phyloP scores from a whole-genome alignment of 2,329 filamentous ascomycete genomes.

The Thelonectria olida region DNA sequence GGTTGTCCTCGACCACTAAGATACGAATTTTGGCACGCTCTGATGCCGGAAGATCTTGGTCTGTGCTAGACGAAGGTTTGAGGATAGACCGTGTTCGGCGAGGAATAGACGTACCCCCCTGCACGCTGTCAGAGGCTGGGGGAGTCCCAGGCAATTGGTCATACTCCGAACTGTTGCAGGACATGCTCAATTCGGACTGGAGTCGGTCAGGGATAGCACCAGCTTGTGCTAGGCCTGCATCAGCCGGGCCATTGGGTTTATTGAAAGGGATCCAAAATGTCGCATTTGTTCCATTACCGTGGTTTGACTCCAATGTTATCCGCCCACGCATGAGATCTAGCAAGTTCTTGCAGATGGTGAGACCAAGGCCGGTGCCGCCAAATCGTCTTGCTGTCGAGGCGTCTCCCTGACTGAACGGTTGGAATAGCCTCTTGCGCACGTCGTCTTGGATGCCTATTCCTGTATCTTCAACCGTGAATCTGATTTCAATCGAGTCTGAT shows the following conservation, averaged over 20 bases:
- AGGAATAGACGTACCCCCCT: conserved; percentile 30
- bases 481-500: conserved; percentile 70
- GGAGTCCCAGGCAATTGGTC: conserved; percentile 57
- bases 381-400: conserved; percentile 82
- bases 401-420: conserved; percentile 84
- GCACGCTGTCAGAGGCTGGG: conserved; percentile 39
- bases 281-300: conserved; percentile 76
- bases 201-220: conserved; percentile 73
- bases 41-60: conserved; percentile 59
- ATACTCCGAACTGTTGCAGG: conserved; percentile 73
- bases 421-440: conserved; percentile 76
- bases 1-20: conserved; percentile 84
- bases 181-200: conserved; percentile 70
- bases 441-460: conserved; percentile 86
- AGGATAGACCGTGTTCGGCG: conserved; percentile 47
- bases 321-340: conserved; percentile 81
- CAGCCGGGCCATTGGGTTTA: conserved; percentile 65
- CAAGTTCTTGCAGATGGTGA: conserved; percentile 84
- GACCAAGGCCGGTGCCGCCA: conserved; percentile 79
- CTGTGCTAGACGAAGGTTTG: conserved; percentile 47
- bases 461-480: conserved; percentile 79
- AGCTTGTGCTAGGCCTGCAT: conserved; percentile 66
- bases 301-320: conserved; percentile 74
- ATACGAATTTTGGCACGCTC: conserved; percentile 73
- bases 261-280: conserved; percentile 82